Conservation (phyloP, 768 basidiomycete species). For the Steccherinum ochraceum region DNA sequence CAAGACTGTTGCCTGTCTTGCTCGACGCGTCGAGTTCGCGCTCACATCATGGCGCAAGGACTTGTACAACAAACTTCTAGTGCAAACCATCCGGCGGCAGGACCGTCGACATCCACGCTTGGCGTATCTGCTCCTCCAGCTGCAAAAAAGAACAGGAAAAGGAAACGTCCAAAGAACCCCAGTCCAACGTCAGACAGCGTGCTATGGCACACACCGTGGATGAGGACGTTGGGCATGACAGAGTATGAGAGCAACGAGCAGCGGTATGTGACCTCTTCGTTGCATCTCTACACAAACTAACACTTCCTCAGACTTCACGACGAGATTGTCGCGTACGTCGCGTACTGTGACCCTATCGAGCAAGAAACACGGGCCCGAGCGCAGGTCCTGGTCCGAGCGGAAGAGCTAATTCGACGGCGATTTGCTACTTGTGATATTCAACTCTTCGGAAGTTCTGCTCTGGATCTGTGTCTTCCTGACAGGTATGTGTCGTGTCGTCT, state of each 20-base stretch:
- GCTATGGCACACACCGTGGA: slow-evolving; percentile 17
- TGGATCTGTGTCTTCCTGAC: slow-evolving; percentile 52
- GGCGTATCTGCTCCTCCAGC: too few relatives aligned
- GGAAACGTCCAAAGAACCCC: neutral
- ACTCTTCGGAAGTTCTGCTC: slow-evolving; percentile 58
- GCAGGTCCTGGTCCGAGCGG: slow-evolving; percentile 39
- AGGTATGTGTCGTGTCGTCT: slow-evolving; percentile 34
- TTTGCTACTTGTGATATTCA: slow-evolving; percentile 42
- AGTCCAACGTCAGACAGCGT: neutral
- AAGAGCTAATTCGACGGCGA: slow-evolving; percentile 34
- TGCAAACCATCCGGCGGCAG: too few relatives aligned
- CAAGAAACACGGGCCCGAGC: slow-evolving; percentile 44
- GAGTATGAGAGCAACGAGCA: slow-evolving; percentile 24
- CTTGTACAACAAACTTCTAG: too few relatives aligned
- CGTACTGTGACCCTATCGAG: slow-evolving; percentile 47
- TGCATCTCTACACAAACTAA: neutral
- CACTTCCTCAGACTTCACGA: slow-evolving; percentile 44
- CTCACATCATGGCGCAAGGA: too few relatives aligned
- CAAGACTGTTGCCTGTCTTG: too few relatives aligned
- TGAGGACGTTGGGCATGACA: slow-evolving; percentile 17
- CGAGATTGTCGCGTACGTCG: slow-evolving; percentile 53
- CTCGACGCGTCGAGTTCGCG: too few relatives aligned
- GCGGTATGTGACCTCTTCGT: slow-evolving; percentile 18
- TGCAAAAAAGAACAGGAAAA: too few relatives aligned
- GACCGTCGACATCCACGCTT: too few relatives aligned